These are phyloP conservation scores for Dendrothele bispora DNA, from an alignment of 768 basidiomycete genomes.

Conservation along the genomic window DNA sequence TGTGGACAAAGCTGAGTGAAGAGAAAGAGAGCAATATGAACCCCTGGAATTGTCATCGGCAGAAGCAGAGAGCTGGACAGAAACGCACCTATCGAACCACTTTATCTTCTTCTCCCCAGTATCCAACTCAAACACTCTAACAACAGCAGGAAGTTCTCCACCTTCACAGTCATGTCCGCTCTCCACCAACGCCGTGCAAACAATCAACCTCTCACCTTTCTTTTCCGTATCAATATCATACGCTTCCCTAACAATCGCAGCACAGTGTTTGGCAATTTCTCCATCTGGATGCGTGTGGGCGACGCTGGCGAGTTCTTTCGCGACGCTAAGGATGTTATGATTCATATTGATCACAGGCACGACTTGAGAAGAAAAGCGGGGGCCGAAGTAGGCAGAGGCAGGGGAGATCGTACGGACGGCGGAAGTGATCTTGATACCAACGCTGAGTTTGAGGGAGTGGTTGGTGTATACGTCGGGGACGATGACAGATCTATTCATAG, in stretches of 20 bases:
- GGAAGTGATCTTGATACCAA: constrained; percentile 58
- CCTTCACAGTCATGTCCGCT: constrained; percentile 48
- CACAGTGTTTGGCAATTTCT: constrained; percentile 55
- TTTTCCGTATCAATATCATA: constrained; percentile 49
- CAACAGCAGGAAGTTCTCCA: constrained; percentile 45
- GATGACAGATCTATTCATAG: constrained; percentile 44
- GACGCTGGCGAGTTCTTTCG: constrained; percentile 54
- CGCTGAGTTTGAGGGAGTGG: constrained; percentile 51
- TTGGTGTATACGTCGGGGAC: constrained; percentile 45
- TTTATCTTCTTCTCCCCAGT: constrained; percentile 47
- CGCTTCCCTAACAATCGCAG: constrained; percentile 52
- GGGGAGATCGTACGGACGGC: constrained; percentile 62
- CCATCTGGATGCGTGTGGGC: constrained; percentile 46
- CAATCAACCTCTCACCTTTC: constrained; percentile 50
- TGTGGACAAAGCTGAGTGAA: too few relatives aligned
- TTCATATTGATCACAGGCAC: constrained; percentile 51
- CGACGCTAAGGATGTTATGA: constrained; percentile 49
- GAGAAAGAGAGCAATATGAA: too few relatives aligned
- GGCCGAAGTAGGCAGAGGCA: constrained; percentile 54
- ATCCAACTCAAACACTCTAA: constrained; percentile 50
- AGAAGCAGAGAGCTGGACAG: too few relatives aligned
- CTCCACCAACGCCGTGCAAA: constrained; percentile 58
- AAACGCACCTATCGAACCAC: constrained; percentile 58
- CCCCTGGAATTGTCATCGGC: too few relatives aligned
- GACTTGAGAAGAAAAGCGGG: constrained; percentile 53